Evolutionary conservation across 2,329 filamentous ascomycete genomes (phyloP).

Genomic region (Alternaria infectoria): DNA sequence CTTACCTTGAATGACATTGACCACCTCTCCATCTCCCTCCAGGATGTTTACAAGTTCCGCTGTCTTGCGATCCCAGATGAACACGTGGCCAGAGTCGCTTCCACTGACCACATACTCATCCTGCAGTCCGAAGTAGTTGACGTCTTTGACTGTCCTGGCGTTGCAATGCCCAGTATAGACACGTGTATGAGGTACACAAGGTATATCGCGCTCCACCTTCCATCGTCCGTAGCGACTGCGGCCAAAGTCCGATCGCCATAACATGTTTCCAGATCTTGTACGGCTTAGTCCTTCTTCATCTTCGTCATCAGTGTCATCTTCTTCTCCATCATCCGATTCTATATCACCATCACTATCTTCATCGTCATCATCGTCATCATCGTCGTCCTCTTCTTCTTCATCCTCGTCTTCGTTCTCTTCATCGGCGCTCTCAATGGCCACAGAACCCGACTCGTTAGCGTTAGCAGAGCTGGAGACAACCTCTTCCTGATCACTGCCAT

Average conservation of each 20-base stretch:
- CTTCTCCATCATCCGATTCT: slow-evolving; percentile 31
- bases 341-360: slow-evolving; percentile 39
- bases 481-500: slow-evolving; percentile 11
- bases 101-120: slow-evolving; percentile 74
- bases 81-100: slow-evolving; percentile 70
- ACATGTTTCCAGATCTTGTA: slow-evolving; percentile 48
- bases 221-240: slow-evolving; percentile 53
- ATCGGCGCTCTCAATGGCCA: background rate
- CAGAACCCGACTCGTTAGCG: background rate
- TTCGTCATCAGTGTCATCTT: slow-evolving; percentile 36
- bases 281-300: slow-evolving; percentile 42
- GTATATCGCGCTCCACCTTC: slow-evolving; percentile 61
- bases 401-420: slow-evolving; percentile 37
- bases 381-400: slow-evolving; percentile 37
- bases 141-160: slow-evolving; percentile 71
- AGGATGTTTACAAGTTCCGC: slow-evolving; percentile 68
- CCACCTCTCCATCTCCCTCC: slow-evolving; percentile 71
- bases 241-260: slow-evolving; percentile 59
- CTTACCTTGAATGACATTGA: slow-evolving; percentile 69
- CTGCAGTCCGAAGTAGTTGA: slow-evolving; percentile 70
- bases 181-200: slow-evolving; percentile 63
- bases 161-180: slow-evolving; percentile 70
- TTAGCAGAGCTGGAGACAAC: slow-evolving; percentile 6
- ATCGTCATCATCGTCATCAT: slow-evolving; percentile 9
- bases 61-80: slow-evolving; percentile 72